phyloP scores from a whole-genome alignment of 768 basidiomycete species.

The Russula foetens region DNA sequence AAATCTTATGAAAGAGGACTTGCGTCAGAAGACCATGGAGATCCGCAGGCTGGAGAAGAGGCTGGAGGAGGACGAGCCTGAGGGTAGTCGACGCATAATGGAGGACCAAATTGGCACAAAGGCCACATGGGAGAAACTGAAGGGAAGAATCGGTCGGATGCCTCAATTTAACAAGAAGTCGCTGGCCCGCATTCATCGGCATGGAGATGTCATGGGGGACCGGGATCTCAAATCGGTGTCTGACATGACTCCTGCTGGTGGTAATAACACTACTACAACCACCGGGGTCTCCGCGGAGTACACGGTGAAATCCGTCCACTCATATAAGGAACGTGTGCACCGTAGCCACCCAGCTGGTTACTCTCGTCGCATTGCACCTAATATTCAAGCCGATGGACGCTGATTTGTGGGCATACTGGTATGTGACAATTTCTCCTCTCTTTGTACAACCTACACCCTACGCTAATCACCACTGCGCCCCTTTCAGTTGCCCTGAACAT shows the following conservation, averaged over 20 bases:
- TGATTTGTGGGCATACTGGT: not conserved
- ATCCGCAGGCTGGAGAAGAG: too few relatives aligned
- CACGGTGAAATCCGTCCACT: not conserved
- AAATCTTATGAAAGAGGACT: too few relatives aligned
- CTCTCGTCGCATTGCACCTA: slow-evolving; percentile 4
- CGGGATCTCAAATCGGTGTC: not conserved
- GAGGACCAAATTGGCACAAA: not conserved
- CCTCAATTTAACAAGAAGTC: not conserved
- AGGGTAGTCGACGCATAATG: not conserved
- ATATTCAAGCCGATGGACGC: too few relatives aligned
- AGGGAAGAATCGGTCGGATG: not conserved
- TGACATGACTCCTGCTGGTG: not conserved
- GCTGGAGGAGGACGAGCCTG: too few relatives aligned
- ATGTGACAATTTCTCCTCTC: not conserved
- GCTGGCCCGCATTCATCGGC: not conserved
- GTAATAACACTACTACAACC: slow-evolving; percentile 5
- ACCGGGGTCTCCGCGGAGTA: slow-evolving; percentile 7
- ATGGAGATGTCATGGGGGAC: too few relatives aligned
- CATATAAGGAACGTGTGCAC: slow-evolving; percentile 6
- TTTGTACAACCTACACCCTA: too few relatives aligned
- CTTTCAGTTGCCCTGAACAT: too few relatives aligned
- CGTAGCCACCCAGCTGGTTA: slow-evolving; percentile 6
- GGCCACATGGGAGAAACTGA: slow-evolving; percentile 4
- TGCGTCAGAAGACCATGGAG: too few relatives aligned
- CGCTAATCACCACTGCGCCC: too few relatives aligned